Conservation (phyloP, 441 rosid genomes). For the Syzygium malaccense region DNA sequence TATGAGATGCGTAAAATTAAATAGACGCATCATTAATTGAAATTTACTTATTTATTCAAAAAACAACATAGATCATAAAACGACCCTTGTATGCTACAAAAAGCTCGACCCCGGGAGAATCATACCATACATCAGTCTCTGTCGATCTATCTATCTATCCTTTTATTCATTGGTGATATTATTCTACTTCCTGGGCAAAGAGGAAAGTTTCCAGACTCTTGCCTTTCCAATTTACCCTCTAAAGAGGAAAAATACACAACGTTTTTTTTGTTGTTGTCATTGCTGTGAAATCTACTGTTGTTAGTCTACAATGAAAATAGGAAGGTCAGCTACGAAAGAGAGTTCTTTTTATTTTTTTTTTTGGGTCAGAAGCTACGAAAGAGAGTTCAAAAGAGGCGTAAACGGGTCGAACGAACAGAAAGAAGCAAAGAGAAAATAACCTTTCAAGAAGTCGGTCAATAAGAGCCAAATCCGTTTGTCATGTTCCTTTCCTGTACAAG, state of each 20-base stretch:
- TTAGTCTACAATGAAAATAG: no score
- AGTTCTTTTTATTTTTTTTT: not conserved
- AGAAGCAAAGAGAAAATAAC: not conserved
- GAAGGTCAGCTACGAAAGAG: not conserved
- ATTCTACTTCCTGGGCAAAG: not conserved
- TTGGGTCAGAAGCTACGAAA: not conserved
- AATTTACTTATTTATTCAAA: not conserved
- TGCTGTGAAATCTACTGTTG: not conserved
- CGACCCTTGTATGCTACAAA: not conserved
- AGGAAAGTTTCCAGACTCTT: no score
- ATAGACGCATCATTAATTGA: not conserved
- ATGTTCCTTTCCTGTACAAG: not conserved
- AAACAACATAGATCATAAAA: not conserved
- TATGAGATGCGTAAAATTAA: not conserved
- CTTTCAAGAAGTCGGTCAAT: not conserved
- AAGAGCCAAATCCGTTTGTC: not conserved
- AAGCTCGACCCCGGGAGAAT: not conserved
- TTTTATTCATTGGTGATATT: not conserved
- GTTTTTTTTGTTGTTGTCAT: not conserved
- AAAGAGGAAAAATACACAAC: not conserved
- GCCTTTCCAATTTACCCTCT: no score
- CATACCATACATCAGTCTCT: not conserved
- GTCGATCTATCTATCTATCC: not conserved
- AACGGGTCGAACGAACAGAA: not conserved
- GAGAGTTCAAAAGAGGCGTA: not conserved